Evolutionary conservation across 2,329 filamentous ascomycete genomes (phyloP).

Genomic region (Calonectria pseudoreteaudii): DNA sequence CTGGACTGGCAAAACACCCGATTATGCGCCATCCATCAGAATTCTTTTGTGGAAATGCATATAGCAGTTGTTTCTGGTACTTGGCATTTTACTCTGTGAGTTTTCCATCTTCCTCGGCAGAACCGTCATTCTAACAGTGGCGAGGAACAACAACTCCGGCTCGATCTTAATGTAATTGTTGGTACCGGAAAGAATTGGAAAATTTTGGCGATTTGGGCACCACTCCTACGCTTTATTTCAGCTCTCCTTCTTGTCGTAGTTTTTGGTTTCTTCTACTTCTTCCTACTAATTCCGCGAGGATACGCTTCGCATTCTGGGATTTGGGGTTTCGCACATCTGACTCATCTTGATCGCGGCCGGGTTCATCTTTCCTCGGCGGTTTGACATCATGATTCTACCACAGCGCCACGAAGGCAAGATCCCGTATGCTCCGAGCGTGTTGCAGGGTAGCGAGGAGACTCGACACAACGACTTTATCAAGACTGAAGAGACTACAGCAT

Average conservation of each 20-base stretch:
- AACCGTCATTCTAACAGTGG: conserved; percentile 9
- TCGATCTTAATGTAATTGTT: conserved; percentile 66
- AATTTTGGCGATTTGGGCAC: conserved; percentile 63
- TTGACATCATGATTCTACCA: conserved; percentile 62
- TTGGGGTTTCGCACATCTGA: conserved; percentile 59
- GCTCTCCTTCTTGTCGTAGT: conserved; percentile 63
- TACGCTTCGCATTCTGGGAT: conserved; percentile 63
- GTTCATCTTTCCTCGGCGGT: conserved; percentile 65
- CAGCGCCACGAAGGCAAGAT: conserved; percentile 59
- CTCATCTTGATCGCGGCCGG: conserved; percentile 60
- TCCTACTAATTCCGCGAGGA: conserved; percentile 62
- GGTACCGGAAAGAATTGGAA: conserved; percentile 67
- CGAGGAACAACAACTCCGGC: conserved; percentile 66
- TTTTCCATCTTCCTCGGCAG: not conserved
- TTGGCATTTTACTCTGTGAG: conserved; percentile 68
- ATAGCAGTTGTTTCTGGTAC: conserved; percentile 61
- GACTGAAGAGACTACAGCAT: conserved; percentile 11
- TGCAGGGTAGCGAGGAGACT: conserved; percentile 30
- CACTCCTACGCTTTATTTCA: conserved; percentile 62
- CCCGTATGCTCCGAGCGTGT: conserved; percentile 39
- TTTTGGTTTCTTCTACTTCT: conserved; percentile 63
- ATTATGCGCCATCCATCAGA: conserved; percentile 50
- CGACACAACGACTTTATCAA: conserved; percentile 33
- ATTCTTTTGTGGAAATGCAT: conserved; percentile 54
- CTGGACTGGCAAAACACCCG: conserved; percentile 56